Percentiles rank a stretch among this genome's conserved stretches.
Evolutionary conservation across 129 eudicot species (phyloP).

Genomic region (Helianthus annuus): DNA sequence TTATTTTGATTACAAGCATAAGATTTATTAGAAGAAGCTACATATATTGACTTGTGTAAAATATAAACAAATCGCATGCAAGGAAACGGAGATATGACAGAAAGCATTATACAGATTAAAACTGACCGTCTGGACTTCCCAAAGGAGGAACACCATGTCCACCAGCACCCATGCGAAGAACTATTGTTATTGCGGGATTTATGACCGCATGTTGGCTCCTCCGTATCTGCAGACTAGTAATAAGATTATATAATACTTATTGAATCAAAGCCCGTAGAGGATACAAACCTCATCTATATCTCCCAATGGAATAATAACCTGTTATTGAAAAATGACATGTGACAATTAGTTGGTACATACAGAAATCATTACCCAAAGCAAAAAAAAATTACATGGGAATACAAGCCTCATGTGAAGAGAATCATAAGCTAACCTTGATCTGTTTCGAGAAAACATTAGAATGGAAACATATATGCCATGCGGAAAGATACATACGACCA

Average conservation of each 20-base stretch:
- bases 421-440: constrained; percentile 62
- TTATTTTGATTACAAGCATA: too few relatives aligned
- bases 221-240: constrained; percentile 50
- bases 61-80: too few relatives aligned
- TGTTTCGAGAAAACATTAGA: constrained; percentile 92
- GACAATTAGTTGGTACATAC: too few relatives aligned
- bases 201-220: constrained; percentile 96
- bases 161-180: constrained; percentile 96
- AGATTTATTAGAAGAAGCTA: too few relatives aligned
- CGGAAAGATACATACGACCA: constrained; percentile 93
- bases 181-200: constrained; percentile 88
- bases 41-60: too few relatives aligned
- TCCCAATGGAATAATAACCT: constrained; percentile 90
- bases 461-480: constrained; percentile 96
- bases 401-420: neutral
- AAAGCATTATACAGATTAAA: neutral
- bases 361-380: neutral
- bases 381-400: neutral
- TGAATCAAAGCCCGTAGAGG: neutral
- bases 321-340: neutral
- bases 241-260: neutral
- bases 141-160: constrained; percentile 98
- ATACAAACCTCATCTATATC: constrained; percentile 92
- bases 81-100: too few relatives aligned
- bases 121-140: constrained; percentile 96